phyloP scores from a whole-genome alignment of 2,329 filamentous ascomycete genomes.

The Fusarium falciforme region DNA sequence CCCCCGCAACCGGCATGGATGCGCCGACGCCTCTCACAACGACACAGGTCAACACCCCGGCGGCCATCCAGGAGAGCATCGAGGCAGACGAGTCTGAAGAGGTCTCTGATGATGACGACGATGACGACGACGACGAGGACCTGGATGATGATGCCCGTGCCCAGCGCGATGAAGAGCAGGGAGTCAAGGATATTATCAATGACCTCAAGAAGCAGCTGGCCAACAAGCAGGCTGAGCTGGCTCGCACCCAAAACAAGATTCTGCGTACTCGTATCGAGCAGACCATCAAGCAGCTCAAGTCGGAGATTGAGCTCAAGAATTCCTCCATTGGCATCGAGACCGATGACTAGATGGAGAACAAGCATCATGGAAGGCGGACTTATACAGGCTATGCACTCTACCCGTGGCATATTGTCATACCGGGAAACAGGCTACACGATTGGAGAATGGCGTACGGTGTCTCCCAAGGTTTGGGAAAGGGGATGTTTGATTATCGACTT shows the following conservation, averaged over 20 bases:
- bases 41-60: constrained; percentile 58
- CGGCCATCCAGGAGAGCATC: constrained; percentile 57
- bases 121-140: constrained; percentile 65
- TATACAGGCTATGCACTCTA: neutral
- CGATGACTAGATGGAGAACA: constrained; percentile 45
- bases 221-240: constrained; percentile 57
- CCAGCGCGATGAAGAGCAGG: constrained; percentile 62
- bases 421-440: constrained; percentile 1
- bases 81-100: constrained; percentile 56
- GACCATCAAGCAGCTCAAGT: constrained; percentile 61
- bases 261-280: constrained; percentile 62
- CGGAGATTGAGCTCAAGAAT: constrained; percentile 59
- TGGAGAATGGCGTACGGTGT: constrained; percentile 32
- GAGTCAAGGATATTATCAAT: constrained; percentile 66
- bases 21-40: constrained; percentile 59
- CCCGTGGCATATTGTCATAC: neutral
- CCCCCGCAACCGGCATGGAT: constrained; percentile 56
- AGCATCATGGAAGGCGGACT: neutral
- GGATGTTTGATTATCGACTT: constrained; percentile 23
- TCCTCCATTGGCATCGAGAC: constrained; percentile 56
- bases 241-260: constrained; percentile 58
- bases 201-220: constrained; percentile 64
- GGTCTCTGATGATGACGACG: constrained; percentile 58
- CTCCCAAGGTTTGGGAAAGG: constrained; percentile 11
- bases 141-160: constrained; percentile 65